Evolutionary conservation across 164 flowering plant species (phyloP), one percentile per base, ranked within the genome.

Genomic region (Dillenia suffruticosa): DNA sequence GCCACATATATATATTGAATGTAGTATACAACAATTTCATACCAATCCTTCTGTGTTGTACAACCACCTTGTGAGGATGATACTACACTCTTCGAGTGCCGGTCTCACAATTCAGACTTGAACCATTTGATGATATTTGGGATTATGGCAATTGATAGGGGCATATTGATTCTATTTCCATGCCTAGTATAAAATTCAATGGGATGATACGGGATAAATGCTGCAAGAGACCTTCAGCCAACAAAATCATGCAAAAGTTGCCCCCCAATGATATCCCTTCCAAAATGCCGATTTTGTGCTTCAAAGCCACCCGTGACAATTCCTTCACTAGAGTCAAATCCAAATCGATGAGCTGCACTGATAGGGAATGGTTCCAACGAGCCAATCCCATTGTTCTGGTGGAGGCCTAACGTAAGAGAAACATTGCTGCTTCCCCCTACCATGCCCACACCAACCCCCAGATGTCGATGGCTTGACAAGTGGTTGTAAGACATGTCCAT

Each of bases 361-460:
- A 81, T 52, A 1, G 86, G 81, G 40, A 73, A 75, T n/a, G 82
- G 70, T 44, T 83, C 86, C 0, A 83, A 66, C 12, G 81, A 61
- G 16, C 77, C 77, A 43, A 76, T 70, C 43, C 80, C 81, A 50
- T 85, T 79, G 50, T 78, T 83, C 62, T 86, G 89, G 49, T 79
- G 84, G 44, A 89, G 89, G 10, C 96, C 96, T 13, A 89, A 75
- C 2, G 92, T 86, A 14, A 89, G 70, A 32, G 92, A 86, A 19
- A 89, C 92, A 11, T 81, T 69, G 14, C 78, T 71, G 16, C 70
- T 76, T 19, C 80, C 79, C 54, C 79, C 73, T 2, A 57, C 65
- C 10, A 61, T 58, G 73, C 76, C 63, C 22, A 68, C 59, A 12
- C 79, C 79, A 5, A 49, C 64, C 12, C 74, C 79, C n/a, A 71